phyloP scores from a whole-genome alignment of 768 basidiomycete species.

The Termitomyces sp. region DNA sequence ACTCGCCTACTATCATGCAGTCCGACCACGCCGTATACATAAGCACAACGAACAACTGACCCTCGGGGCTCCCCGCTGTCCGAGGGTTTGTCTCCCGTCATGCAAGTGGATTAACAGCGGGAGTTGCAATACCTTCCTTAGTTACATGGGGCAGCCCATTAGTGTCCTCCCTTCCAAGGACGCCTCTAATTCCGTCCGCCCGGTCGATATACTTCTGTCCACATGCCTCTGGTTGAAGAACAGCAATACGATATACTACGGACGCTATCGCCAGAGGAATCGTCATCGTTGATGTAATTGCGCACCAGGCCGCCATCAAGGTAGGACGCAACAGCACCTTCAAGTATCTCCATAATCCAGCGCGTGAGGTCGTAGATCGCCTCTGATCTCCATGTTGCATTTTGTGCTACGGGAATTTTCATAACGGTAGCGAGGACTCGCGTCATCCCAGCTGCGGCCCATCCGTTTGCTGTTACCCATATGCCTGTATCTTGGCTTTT shows the following conservation, averaged over 20 bases:
- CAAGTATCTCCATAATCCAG: slow-evolving; percentile 40
- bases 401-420: slow-evolving; percentile 29
- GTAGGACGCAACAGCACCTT: slow-evolving; percentile 31
- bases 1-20: slow-evolving; percentile 20
- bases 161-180: slow-evolving; percentile 16
- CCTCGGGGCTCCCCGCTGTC: slow-evolving; percentile 33
- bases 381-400: too few relatives aligned
- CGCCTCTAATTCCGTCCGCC: slow-evolving; percentile 29
- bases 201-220: slow-evolving; percentile 26
- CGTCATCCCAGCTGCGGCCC: slow-evolving; percentile 66
- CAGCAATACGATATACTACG: too few relatives aligned
- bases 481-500: slow-evolving; percentile 31
- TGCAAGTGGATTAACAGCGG: slow-evolving; percentile 33
- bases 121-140: slow-evolving; percentile 26
- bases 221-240: slow-evolving; percentile 26
- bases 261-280: slow-evolving; percentile 14
- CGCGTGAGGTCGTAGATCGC: not conserved
- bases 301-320: slow-evolving; percentile 31
- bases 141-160: slow-evolving; percentile 25
- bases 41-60: slow-evolving; percentile 32
- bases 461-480: slow-evolving; percentile 58
- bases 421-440: slow-evolving; percentile 48
- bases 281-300: slow-evolving; percentile 34
- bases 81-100: slow-evolving; percentile 26
- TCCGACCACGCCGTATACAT: slow-evolving; percentile 38